A percentile compares a stretch with the other conserved stretches of the same genome.
Evolutionary conservation across 208 protist genomes (phyloP).

Genomic region (Trypanosoma avium): DNA sequence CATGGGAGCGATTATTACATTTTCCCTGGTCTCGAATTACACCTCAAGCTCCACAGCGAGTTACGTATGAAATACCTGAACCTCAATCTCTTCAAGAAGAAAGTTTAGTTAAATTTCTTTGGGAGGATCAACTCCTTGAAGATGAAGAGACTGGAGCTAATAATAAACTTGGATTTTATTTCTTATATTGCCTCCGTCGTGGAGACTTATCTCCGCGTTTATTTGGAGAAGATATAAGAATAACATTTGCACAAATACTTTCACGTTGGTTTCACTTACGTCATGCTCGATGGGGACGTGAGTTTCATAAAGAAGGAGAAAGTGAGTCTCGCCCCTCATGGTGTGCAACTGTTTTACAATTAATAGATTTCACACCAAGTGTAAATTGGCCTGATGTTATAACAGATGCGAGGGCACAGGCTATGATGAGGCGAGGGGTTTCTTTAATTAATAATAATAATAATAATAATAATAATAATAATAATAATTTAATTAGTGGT

Average conservation of each 20-base stretch:
- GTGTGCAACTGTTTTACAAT: conserved; percentile 54
- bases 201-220: conserved; percentile 30
- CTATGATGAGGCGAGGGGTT: conserved; percentile 40
- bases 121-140: conserved; percentile 50
- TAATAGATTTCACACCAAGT: conserved; percentile 42
- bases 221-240: conserved; percentile 28
- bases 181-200: conserved; percentile 72
- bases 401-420: conserved; percentile 26
- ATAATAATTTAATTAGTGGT: no score
- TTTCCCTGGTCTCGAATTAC: conserved; percentile 45
- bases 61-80: conserved; percentile 47
- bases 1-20: conserved; percentile 62
- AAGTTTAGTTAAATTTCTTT: conserved; percentile 63
- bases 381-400: conserved; percentile 46
- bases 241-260: conserved; percentile 44
- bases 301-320: conserved; percentile 39
- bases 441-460: no score
- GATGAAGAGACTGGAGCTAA: conserved; percentile 85
- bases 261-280: conserved; percentile 78
- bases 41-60: conserved; percentile 47
- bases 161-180: conserved; percentile 79
- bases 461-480: no score
- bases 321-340: conserved; percentile 46
- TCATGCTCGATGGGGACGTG: conserved; percentile 66
- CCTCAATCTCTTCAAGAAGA: conserved; percentile 33